Base-by-base conservation (phyloP, 1,139 yeast species). In the Hyphopichia pseudoburtonii region DNA sequence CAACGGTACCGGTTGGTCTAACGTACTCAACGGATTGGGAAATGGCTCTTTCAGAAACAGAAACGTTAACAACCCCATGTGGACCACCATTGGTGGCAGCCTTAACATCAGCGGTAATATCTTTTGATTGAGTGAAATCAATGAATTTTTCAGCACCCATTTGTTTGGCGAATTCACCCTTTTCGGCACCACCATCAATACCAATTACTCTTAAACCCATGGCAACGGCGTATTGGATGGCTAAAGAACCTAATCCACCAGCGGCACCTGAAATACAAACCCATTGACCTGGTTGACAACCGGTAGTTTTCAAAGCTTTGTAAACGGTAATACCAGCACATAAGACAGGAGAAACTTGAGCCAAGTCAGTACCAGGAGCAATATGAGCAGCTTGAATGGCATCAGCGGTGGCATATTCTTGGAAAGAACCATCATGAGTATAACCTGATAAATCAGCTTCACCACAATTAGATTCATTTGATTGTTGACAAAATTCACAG, bases 301-400 rank as follows among this genome's bases (percentile, higher is more conserved):
- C 71, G 39, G 88, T 85, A 30, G 85, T 80, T 67, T 83, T 83
- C 56, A 83, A 67, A 17, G 89, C 89, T 63, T 82, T 82, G 76
- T 82, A 83, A 35, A 82, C 89, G 29, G 89, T 83, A 54, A 83
- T 79, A 69, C 90, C 90, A 19, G 89, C 90, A 76, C 90, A 83
- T 54, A 83, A 70, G 45, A 86, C 79, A 48, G 95, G 95, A 22
- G 95, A 80, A 42, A 80, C 80, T 48, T 72, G 66, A 40, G 90
- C 89, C 56, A 86, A 76, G 55, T 86, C 87, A 37, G 85, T 70
- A 45, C 82, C 83, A 48, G 67, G 57, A 40, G 90, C 86, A 51
- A 86, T 78, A 56, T 76, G 73, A 29, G 95, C 94, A 38, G 94
- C 95, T 59, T 86, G 95, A 42, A 84, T 76, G 33, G 92, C 92